Evolutionary conservation across 2,329 filamentous ascomycete species (phyloP).

Genomic region (Alternaria sp.): DNA sequence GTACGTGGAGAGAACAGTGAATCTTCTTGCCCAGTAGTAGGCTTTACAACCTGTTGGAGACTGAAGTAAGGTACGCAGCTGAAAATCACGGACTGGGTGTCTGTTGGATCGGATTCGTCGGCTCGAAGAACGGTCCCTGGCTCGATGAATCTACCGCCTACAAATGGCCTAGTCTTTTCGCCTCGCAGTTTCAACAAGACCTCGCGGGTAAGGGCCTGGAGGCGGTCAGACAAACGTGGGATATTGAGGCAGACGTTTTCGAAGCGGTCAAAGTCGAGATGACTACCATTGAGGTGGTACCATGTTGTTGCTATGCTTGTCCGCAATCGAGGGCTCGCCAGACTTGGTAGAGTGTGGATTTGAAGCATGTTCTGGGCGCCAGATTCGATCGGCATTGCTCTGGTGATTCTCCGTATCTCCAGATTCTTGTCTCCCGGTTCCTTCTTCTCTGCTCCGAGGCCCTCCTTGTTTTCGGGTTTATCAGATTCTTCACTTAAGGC

Average conservation of each 20-base stretch:
- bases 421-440: constrained; percentile 9
- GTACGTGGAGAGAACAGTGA: constrained; percentile 29
- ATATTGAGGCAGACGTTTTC: constrained; percentile 30
- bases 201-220: constrained; percentile 20
- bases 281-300: constrained; percentile 31
- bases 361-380: constrained; percentile 27
- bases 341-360: constrained; percentile 29
- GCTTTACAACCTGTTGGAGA: constrained; percentile 14
- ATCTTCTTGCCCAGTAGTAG: constrained; percentile 1
- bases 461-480: neutral
- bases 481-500: neutral
- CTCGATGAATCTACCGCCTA: constrained; percentile 42
- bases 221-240: constrained; percentile 22
- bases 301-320: constrained; percentile 26
- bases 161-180: constrained; percentile 31
- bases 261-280: constrained; percentile 35
- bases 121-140: constrained; percentile 41
- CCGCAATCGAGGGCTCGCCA: constrained; percentile 17
- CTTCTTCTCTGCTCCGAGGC: neutral
- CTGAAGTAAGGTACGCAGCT: constrained; percentile 39
- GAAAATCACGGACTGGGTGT: constrained; percentile 36
- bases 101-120: constrained; percentile 26
- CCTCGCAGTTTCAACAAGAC: constrained; percentile 31
- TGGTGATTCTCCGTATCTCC: constrained; percentile 37
- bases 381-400: constrained; percentile 19